phyloP scores from a whole-genome alignment of 2,329 filamentous ascomycete genomes.

The Curvularia verruculosa region DNA sequence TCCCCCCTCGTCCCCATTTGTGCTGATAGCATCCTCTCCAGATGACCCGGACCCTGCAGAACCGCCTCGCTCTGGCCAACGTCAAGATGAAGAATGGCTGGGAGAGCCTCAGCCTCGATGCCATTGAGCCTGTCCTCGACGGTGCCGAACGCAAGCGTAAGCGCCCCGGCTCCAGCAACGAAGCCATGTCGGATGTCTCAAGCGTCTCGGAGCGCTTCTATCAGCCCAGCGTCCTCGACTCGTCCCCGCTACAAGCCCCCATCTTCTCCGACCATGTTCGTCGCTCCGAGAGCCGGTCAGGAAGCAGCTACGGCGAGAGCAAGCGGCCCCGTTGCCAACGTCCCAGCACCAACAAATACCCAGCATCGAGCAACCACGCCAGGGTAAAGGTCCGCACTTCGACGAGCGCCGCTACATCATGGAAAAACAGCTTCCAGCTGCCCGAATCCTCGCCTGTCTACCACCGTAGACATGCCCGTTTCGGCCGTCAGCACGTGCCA shows the following conservation, averaged over 20 bases:
- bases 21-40: constrained; percentile 52
- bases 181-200: constrained; percentile 84
- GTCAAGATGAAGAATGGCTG: constrained; percentile 97
- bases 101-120: constrained; percentile 86
- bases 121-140: constrained; percentile 82
- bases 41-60: constrained; percentile 93
- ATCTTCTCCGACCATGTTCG: constrained; percentile 84
- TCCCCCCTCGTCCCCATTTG: constrained; percentile 25
- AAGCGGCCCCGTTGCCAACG: constrained; percentile 46
- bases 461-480: constrained; percentile 74
- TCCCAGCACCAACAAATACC: constrained; percentile 33
- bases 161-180: constrained; percentile 68
- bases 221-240: constrained; percentile 72
- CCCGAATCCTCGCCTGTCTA: constrained; percentile 88
- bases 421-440: constrained; percentile 78
- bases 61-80: constrained; percentile 91
- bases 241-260: constrained; percentile 81
- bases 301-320: constrained; percentile 58
- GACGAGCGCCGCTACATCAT: constrained; percentile 66
- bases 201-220: constrained; percentile 79
- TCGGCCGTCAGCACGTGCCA: constrained; percentile 70
- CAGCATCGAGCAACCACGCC: constrained; percentile 63
- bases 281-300: constrained; percentile 58
- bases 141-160: constrained; percentile 74
- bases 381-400: constrained; percentile 68